Evolutionary conservation across 208 protist genomes (phyloP), one percentile per base, ranked within the genome.

Genomic region (Leishmania martiniquensis): DNA sequence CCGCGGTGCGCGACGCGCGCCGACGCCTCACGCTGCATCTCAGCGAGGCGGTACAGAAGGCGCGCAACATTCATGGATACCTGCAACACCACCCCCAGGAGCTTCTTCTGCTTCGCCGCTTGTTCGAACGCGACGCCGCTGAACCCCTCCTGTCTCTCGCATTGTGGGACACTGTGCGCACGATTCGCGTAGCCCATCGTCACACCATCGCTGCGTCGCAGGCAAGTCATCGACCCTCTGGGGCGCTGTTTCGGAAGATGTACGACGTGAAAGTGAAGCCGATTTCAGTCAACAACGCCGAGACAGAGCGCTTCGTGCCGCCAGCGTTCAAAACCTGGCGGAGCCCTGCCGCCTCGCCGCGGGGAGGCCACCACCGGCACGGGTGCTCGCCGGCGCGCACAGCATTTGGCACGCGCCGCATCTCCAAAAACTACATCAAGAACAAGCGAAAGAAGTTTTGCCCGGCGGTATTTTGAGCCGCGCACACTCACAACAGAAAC

Each of bases 351-450:
- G 87, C 92, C 57, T 88, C 75, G 9, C 72, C 77, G n/a, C 75
- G 82, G 10, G 82, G 86, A 12, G 85, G 83, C 34, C 87, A 89
- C 80, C 47, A 42, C 0, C n/a, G 49, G 7, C 84, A 75, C 10
- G 37, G 71, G 5, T 77, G 78, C 0, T 12, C 81, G 10, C 85
- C 83, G 15, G 71, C 76, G 49, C 83, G 77, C 57, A 76, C 89
- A 63, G 81, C 71, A 3, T 97, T 97, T 78, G 94, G 94, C 55
- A 93, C 83, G 20, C 87, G 86, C 0, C 83, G 89, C 25, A 95
- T 97, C 76, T 91, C 89, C 4, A 93, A 84, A 62, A 82, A 94
- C 77, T 97, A 97, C 78, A 74, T 96, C n/a, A 87, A 91, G 37
- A 81, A 89, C 13, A 92, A 90, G 54, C 84, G 86, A 12, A 87